phyloP scores from a whole-genome alignment of 2,329 filamentous ascomycete genomes.

The Catunica adiposa region DNA sequence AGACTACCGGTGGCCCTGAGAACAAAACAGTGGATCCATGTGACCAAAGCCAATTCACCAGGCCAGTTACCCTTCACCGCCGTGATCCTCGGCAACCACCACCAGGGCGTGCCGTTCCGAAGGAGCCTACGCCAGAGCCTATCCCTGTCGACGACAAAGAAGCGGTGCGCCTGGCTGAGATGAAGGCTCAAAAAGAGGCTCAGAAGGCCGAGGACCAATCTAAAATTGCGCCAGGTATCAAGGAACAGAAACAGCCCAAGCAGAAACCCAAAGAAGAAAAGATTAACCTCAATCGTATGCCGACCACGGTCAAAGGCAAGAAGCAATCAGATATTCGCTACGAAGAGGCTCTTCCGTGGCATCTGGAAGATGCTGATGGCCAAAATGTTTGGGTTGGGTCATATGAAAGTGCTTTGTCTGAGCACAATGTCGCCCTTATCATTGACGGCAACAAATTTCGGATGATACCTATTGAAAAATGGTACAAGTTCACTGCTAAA shows the following conservation, averaged over 20 bases:
- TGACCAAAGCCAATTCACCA: slow-evolving; percentile 62
- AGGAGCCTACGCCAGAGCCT: slow-evolving; percentile 25
- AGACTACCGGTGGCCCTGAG: slow-evolving; percentile 31
- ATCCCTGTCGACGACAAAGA: slow-evolving; percentile 38
- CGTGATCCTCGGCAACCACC: slow-evolving; percentile 63
- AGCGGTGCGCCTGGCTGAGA: slow-evolving; percentile 48
- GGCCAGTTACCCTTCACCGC: slow-evolving; percentile 76
- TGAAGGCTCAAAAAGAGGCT: slow-evolving; percentile 64
- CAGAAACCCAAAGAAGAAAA: slow-evolving; percentile 65
- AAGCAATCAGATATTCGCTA: slow-evolving; percentile 62
- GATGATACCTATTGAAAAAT: slow-evolving; percentile 87
- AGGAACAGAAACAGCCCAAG: slow-evolving; percentile 38
- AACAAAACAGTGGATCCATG: slow-evolving; percentile 51
- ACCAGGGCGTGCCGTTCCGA: slow-evolving; percentile 46
- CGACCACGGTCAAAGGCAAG: slow-evolving; percentile 63
- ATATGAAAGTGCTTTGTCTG: slow-evolving; percentile 77
- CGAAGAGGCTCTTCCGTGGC: slow-evolving; percentile 91
- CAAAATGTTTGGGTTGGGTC: slow-evolving; percentile 88
- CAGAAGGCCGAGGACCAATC: slow-evolving; percentile 76
- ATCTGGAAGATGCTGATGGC: slow-evolving; percentile 88
- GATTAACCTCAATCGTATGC: slow-evolving; percentile 70
- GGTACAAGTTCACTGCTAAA: slow-evolving; percentile 75
- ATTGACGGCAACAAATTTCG: slow-evolving; percentile 55
- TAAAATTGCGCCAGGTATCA: slow-evolving; percentile 74
- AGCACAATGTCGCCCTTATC: slow-evolving; percentile 65